These are phyloP conservation scores for Fomes fomentarius DNA, from an alignment of 1,284 basidiomycete species.

Conservation along the genomic window DNA sequence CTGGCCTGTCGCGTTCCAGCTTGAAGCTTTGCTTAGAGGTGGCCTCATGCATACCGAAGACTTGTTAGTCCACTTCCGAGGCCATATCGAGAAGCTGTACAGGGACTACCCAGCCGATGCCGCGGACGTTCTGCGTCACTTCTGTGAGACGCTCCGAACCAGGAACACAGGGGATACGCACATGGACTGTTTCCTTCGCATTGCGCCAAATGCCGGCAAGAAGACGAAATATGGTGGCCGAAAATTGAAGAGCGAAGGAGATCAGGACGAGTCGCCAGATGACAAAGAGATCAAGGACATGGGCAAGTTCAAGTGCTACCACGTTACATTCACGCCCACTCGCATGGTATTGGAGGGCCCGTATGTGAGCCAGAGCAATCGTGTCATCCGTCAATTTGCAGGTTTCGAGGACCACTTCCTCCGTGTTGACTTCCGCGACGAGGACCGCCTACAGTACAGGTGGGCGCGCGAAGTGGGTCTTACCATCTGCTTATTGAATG, in stretches of 20 bases:
- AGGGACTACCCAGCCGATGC: conserved; percentile 35
- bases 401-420: conserved; percentile 69
- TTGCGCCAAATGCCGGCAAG: conserved; percentile 21
- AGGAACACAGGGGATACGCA: conserved; percentile 48
- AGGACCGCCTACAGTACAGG: conserved; percentile 68
- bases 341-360: conserved; percentile 75
- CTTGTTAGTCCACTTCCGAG: conserved; percentile 45
- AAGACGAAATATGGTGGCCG: conserved; percentile 7
- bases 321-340: conserved; percentile 74
- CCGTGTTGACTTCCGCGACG: conserved; percentile 79
- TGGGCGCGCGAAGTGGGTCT: conserved; percentile 56
- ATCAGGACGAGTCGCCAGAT: background rate
- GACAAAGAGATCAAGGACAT: conserved; percentile 20
- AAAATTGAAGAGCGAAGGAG: background rate
- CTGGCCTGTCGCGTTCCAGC: conserved; percentile 71
- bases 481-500: no score
- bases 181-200: conserved; percentile 49
- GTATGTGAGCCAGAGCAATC: conserved; percentile 67
- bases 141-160: conserved; percentile 46
- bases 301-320: conserved; percentile 57
- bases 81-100: conserved; percentile 45
- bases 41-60: conserved; percentile 60
- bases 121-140: conserved; percentile 54
- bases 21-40: conserved; percentile 66
- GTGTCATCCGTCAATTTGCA: conserved; percentile 60